phyloP scores from a whole-genome alignment of 441 rosid species.

The Eugenia klotzschiana region DNA sequence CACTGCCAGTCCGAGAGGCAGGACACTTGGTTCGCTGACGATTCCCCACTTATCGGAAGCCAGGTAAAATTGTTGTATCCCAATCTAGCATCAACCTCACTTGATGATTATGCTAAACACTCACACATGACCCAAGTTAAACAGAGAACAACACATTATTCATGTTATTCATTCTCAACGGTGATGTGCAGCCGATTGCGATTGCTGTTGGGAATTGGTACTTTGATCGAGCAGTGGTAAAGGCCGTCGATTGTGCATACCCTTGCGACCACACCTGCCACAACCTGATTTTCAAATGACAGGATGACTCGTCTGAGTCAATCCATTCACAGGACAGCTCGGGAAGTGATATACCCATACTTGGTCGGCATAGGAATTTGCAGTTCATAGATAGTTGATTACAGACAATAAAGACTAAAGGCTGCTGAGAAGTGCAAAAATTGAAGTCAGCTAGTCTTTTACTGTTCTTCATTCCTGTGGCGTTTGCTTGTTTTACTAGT shows the following conservation, averaged over 20 bases:
- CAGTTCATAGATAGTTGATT: not conserved
- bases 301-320: not conserved
- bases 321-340: not conserved
- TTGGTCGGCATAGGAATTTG: not conserved
- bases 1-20: constrained; percentile 10
- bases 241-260: constrained; percentile 68
- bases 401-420: not conserved
- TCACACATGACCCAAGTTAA: not conserved
- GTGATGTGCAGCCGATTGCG: constrained; percentile 57
- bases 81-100: not conserved
- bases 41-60: not conserved
- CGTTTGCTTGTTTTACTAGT: not conserved
- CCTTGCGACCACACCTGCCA: constrained; percentile 89
- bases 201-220: constrained; percentile 98
- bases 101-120: not conserved
- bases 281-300: constrained; percentile 55
- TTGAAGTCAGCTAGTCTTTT: not conserved
- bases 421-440: not conserved
- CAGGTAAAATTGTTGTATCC: not conserved
- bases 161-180: not conserved
- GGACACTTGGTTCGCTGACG: constrained; percentile 1
- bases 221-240: constrained; percentile 51
- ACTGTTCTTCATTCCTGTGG: not conserved
- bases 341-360: not conserved
- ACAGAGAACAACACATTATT: not conserved